A percentile compares a stretch with the other conserved stretches of the same genome.
Evolutionary conservation across 768 basidiomycete species (phyloP).

Genomic region (Lyophyllum semitale): DNA sequence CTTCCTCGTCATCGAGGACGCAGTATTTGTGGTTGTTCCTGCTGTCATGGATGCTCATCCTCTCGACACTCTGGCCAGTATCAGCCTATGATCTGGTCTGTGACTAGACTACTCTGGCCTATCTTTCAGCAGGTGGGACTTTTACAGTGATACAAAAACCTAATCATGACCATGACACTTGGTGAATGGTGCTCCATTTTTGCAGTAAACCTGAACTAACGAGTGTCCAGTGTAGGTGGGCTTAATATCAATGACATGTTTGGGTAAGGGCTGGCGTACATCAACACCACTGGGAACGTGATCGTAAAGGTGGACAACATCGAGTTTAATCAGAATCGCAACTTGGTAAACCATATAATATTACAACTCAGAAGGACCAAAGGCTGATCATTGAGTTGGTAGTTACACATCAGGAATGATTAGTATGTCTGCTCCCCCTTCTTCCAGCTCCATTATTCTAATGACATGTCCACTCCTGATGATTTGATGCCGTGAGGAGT

Average conservation of each 20-base stretch:
- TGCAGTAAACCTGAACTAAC: background rate
- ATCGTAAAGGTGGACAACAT: conserved; percentile 80
- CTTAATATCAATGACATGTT: conserved; percentile 48
- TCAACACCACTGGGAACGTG: conserved; percentile 62
- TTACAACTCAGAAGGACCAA: too few species aligned
- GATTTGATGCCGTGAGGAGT: too few species aligned
- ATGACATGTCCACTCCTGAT: too few species aligned
- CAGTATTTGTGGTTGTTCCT: background rate
- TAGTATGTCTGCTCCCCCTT: too few species aligned
- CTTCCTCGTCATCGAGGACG: background rate
- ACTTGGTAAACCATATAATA: conserved; percentile 60
- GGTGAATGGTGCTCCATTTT: conserved; percentile 26
- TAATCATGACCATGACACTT: too few species aligned
- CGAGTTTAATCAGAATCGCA: conserved; percentile 49
- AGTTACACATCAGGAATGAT: too few species aligned
- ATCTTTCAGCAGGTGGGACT: conserved; percentile 55
- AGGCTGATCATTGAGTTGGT: too few species aligned
- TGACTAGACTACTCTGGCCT: conserved; percentile 48
- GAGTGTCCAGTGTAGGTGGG: conserved; percentile 44
- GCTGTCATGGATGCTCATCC: background rate
- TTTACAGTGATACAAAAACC: conserved; percentile 52
- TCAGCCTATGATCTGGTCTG: conserved; percentile 27
- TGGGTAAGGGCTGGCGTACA: conserved; percentile 53
- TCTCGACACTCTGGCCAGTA: background rate
- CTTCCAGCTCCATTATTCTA: too few species aligned